A percentile compares a stretch with the other conserved stretches of the same genome.
Evolutionary conservation across 2,329 filamentous ascomycete genomes (phyloP).

Genomic region (Ampelomyces quisqualis): DNA sequence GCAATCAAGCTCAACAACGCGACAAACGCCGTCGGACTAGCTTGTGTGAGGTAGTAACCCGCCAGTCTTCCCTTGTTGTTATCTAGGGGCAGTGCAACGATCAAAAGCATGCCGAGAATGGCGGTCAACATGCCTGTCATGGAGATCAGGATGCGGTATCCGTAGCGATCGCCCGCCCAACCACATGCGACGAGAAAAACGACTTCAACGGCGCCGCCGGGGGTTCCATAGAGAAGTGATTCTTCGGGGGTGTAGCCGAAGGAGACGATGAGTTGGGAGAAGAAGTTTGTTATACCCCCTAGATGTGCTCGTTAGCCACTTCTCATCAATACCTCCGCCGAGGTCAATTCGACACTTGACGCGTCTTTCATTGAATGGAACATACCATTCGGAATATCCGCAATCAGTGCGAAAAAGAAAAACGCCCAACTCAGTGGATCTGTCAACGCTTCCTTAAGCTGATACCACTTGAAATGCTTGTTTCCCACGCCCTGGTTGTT

Average conservation of each 20-base stretch:
- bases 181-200: conserved; percentile 58
- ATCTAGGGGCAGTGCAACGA: conserved; percentile 61
- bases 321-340: no score
- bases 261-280: conserved; percentile 60
- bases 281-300: conserved; percentile 61
- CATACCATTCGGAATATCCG: conserved; percentile 58
- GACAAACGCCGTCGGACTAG: conserved; percentile 63
- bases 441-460: conserved; percentile 60
- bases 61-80: conserved; percentile 61
- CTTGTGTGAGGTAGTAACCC: conserved; percentile 66
- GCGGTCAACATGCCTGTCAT: conserved; percentile 54
- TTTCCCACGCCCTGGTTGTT: conserved; percentile 77
- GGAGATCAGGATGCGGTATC: conserved; percentile 60
- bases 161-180: conserved; percentile 57
- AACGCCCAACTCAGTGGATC: conserved; percentile 64
- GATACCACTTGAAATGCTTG: conserved; percentile 67
- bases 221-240: conserved; percentile 64
- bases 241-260: conserved; percentile 67
- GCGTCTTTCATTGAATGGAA: no score
- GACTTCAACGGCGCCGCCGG: conserved; percentile 66
- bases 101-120: conserved; percentile 64
- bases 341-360: no score
- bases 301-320: conserved; percentile 5
- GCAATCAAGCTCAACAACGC: conserved; percentile 63
- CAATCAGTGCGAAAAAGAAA: conserved; percentile 58